Evolutionary conservation across 1,284 basidiomycete genomes (phyloP).

Genomic region (Phellinidium pouzarii): DNA sequence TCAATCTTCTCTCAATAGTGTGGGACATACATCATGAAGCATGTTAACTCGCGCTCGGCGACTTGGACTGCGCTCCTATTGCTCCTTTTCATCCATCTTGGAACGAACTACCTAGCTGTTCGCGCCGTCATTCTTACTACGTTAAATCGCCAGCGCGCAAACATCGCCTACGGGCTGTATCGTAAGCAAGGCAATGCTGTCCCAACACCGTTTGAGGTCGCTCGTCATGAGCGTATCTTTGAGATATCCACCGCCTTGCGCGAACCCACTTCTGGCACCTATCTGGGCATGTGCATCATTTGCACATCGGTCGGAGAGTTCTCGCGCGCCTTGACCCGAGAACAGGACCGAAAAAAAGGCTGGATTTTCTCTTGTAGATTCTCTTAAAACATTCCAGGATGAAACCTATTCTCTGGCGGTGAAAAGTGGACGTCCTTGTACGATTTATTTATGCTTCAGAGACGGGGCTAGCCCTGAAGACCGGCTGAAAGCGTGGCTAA

Average conservation of each 20-base stretch:
- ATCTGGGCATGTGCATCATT: conserved; percentile 6
- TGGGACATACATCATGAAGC: conserved; percentile 50
- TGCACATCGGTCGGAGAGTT: conserved; percentile 11
- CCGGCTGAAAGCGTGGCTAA: conserved; percentile 52
- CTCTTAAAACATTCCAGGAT: conserved; percentile 29
- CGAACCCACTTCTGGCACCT: conserved; percentile 16
- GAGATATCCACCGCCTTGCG: conserved; percentile 1
- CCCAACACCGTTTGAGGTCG: conserved; percentile 17
- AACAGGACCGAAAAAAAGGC: background rate
- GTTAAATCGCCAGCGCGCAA: conserved; percentile 52
- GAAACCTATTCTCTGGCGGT: conserved; percentile 49
- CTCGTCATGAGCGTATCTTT: conserved; percentile 18
- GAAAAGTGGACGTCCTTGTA: conserved; percentile 17
- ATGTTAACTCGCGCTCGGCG: conserved; percentile 38
- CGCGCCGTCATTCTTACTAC: conserved; percentile 47
- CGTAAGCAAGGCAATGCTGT: conserved; percentile 15
- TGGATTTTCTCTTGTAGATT: conserved; percentile 19
- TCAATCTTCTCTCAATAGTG: conserved; percentile 21
- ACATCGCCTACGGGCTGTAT: conserved; percentile 44
- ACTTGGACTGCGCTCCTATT: conserved; percentile 47
- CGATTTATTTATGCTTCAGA: conserved; percentile 41
- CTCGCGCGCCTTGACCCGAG: background rate
- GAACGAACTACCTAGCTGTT: conserved; percentile 55
- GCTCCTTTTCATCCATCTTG: conserved; percentile 47
- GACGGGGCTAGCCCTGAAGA: conserved; percentile 39